Conservation (phyloP, 2,329 filamentous ascomycete species). For the Daldinia eschscholtzii region DNA sequence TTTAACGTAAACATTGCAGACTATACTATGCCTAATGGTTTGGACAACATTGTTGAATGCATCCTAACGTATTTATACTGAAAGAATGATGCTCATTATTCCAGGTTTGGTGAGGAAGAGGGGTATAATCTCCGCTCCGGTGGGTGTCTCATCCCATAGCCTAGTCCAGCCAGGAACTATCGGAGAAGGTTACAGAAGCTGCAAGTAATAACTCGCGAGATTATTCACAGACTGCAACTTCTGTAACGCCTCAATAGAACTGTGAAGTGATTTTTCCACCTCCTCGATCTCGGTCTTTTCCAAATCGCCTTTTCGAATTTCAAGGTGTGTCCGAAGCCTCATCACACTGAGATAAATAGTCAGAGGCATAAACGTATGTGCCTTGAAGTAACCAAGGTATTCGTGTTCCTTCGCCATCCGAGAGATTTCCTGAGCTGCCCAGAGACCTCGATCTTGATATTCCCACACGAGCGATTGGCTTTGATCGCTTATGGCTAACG, state of each 20-base stretch:
- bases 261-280: constrained; percentile 27
- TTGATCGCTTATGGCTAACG: constrained; percentile 32
- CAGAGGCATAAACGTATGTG: constrained; percentile 41
- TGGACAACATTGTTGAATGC: constrained; percentile 28
- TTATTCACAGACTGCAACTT: constrained; percentile 41
- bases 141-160: no score
- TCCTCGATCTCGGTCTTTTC: constrained; percentile 24
- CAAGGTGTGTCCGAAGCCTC: constrained; percentile 34
- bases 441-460: constrained; percentile 36
- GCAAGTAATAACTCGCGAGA: constrained; percentile 37
- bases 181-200: constrained; percentile 24
- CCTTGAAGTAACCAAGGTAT: constrained; percentile 39
- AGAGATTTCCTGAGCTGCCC: constrained; percentile 38
- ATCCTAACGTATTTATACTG: constrained; percentile 20
- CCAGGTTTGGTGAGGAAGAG: constrained; percentile 4
- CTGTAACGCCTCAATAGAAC: constrained; percentile 33
- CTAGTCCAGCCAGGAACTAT: not conserved
- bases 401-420: constrained; percentile 39
- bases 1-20: constrained; percentile 6
- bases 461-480: constrained; percentile 35
- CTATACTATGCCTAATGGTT: constrained; percentile 14
- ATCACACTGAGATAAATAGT: constrained; percentile 36
- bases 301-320: constrained; percentile 35
- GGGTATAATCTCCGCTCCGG: not conserved
- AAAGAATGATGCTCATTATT: not conserved